Percentiles rank a stretch among this genome's conserved stretches.
These are phyloP conservation scores for Saraca asoca DNA, from an alignment of 331 rosid genomes.

Conservation along the genomic window DNA sequence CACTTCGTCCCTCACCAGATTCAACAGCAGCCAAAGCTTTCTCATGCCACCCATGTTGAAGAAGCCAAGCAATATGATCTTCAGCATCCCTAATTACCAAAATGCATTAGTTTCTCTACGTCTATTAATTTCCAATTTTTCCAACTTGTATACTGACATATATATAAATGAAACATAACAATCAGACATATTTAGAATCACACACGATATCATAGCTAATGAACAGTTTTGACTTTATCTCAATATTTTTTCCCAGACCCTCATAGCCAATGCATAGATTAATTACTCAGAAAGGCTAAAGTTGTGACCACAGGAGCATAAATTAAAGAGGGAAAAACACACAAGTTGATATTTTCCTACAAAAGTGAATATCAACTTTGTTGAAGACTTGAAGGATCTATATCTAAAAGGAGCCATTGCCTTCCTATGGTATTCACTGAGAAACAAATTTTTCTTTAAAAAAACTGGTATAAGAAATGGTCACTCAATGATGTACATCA, in stretches of 20 bases:
- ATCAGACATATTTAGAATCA: constrained; percentile 1
- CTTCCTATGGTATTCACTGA: too few species aligned
- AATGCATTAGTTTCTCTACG: constrained; percentile 13
- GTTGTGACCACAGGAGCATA: neutral
- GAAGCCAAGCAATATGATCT: constrained; percentile 99
- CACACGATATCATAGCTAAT: constrained; percentile 10
- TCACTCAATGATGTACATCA: too few species aligned
- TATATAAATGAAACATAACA: neutral
- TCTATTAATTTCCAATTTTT: neutral
- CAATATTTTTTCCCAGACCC: neutral
- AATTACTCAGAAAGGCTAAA: neutral
- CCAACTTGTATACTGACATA: too few species aligned
- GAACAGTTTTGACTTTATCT: neutral
- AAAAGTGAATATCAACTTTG: too few species aligned
- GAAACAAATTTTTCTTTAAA: too few species aligned
- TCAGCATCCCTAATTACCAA: constrained; percentile 80
- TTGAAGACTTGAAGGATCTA: too few species aligned
- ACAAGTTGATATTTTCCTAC: too few species aligned
- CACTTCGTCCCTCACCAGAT: constrained; percentile 93
- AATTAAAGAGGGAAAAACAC: neutral
- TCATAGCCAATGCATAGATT: neutral
- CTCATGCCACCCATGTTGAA: constrained; percentile 95
- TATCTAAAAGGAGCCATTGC: too few species aligned
- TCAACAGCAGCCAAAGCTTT: constrained; percentile 94
- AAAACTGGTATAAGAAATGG: too few species aligned